Evolutionary conservation across 257 asterid genomes (phyloP), one percentile per base, ranked within the genome.

Genomic region (Lycium barbarum): DNA sequence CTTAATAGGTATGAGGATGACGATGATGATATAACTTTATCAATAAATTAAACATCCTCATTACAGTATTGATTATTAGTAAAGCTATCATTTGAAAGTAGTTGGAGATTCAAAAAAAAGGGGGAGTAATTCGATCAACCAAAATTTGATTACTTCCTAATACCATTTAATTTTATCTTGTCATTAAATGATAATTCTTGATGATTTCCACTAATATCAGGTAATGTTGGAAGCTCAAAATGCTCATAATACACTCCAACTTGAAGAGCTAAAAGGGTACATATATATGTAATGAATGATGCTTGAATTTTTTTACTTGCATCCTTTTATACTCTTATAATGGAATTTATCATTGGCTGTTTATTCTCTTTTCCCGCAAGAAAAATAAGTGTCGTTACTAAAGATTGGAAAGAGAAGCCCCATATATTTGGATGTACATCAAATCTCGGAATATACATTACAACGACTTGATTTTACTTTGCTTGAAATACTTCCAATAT

Each of bases 221-320:
- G 68, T 82, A 65, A 38, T 66, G 40, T 45, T 67, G 78, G 67
- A 63, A 61, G 84, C 36, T 84, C 81, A 80, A 80, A 79, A 62
- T 47, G 33, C 59, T 72, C 4, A 38, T 45, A 49, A 54, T 79
- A 35, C 80, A 83, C 58, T 59, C 81, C 49, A 65, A 33, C 51
- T 54, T 71, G 17, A 79, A 82, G 79, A 20, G 58, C 61, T 40
- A 33, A 81, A 61, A 61, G 22, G 62, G 58, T 43, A 80, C 35
- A 80, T 80, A 36, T 55, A 80, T 80, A 36, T 57, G 53, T 80
- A 40, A 38, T 18, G 43, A 47, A 79, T 57, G 43, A n/a, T 84
- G 22, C 43, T n/a, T 68, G 14, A 10, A 45, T 53, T 82, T 6
- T 15, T 70, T 59, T 51, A 35, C 63, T 55, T 33, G 61, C 43